A percentile compares a stretch with the other conserved stretches of the same genome.
Conservation (phyloP, 805 yeast genomes). For the Candida patagonica region DNA sequence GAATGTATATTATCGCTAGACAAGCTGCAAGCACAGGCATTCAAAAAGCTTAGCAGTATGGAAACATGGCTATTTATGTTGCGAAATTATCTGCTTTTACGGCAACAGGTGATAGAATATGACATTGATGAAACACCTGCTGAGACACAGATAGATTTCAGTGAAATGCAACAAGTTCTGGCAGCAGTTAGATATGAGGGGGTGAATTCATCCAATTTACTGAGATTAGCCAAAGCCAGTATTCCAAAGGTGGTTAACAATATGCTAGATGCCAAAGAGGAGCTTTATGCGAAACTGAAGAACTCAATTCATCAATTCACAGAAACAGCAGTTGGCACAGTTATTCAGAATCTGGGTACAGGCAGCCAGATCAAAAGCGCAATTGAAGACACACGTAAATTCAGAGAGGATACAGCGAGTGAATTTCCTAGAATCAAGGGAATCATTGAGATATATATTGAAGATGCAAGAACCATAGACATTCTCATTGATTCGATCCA, state of each 20-base stretch:
- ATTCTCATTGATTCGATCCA: conserved; percentile 57
- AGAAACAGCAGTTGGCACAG: conserved; percentile 40
- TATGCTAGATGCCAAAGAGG: conserved; percentile 70
- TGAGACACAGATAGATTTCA: conserved; percentile 72
- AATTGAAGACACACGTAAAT: conserved; percentile 29
- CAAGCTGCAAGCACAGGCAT: conserved; percentile 40
- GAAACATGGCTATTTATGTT: conserved; percentile 62
- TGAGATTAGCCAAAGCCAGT: conserved; percentile 51
- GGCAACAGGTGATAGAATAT: conserved; percentile 60
- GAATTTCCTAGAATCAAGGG: conserved; percentile 48
- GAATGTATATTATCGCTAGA: conserved; percentile 58
- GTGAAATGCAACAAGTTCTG: conserved; percentile 56
- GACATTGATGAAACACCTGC: conserved; percentile 65
- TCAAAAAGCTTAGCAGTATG: conserved; percentile 37
- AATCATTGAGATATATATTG: conserved; percentile 45
- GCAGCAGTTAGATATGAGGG: conserved; percentile 28
- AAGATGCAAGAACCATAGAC: conserved; percentile 43
- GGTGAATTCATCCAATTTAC: conserved; percentile 27
- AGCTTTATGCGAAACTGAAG: conserved; percentile 64
- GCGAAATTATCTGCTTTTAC: conserved; percentile 60
- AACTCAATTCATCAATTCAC: conserved; percentile 63
- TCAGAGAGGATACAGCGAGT: conserved; percentile 42
- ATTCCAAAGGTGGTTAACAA: conserved; percentile 75
- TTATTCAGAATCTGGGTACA: conserved; percentile 38
- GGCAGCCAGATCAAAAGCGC: conserved; percentile 14